phyloP scores from a whole-genome alignment of 1,284 basidiomycete species.

The Ganoderma multipileum region DNA sequence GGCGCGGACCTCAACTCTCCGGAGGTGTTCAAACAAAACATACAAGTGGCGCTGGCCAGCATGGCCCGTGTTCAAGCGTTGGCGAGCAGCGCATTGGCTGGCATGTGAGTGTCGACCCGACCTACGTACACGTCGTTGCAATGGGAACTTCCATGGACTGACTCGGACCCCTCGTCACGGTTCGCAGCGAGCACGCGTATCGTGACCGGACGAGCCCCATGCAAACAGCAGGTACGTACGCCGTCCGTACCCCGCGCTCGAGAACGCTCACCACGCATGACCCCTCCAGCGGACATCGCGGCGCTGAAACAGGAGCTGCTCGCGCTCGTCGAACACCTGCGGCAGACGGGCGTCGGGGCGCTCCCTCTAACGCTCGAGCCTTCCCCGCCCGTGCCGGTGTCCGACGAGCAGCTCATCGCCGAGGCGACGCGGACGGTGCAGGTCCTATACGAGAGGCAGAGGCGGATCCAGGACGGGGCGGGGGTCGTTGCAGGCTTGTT shows the following conservation, averaged over 20 bases:
- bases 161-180: background rate
- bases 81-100: constrained; percentile 51
- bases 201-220: constrained; percentile 52
- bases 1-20: constrained; percentile 48
- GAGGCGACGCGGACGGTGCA: constrained; percentile 47
- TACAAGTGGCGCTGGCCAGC: constrained; percentile 53
- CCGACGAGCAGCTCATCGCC: constrained; percentile 38
- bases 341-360: constrained; percentile 58
- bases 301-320: constrained; percentile 54
- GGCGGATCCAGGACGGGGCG: constrained; percentile 51
- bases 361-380: constrained; percentile 49
- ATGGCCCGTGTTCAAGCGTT: constrained; percentile 51
- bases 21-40: constrained; percentile 60
- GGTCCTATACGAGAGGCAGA: constrained; percentile 47
- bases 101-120: constrained; percentile 51
- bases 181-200: constrained; percentile 59
- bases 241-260: constrained; percentile 9
- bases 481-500: constrained; percentile 47
- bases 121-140: no score
- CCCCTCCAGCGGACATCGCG: constrained; percentile 47
- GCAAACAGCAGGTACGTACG: constrained; percentile 52
- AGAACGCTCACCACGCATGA: background rate
- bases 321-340: constrained; percentile 51
- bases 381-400: no score
- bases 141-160: background rate